Percentiles rank a stretch among this genome's conserved stretches.
Conservation (phyloP, 2,329 filamentous ascomycete species). For the Graphilbum fragrans region DNA sequence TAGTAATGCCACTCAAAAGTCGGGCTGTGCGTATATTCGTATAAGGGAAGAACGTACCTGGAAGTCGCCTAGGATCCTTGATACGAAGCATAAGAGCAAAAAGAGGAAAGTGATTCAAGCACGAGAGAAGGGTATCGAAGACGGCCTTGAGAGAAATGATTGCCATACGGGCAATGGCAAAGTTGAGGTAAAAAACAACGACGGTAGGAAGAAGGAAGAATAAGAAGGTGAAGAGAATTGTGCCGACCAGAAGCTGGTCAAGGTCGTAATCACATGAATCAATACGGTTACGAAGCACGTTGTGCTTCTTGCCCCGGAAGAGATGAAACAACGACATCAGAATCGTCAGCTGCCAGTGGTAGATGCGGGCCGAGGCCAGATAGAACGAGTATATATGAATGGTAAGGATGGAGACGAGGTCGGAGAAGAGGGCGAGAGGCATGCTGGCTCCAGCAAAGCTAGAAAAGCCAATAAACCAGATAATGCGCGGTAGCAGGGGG, state of each 20-base stretch:
- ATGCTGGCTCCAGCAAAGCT: slow-evolving; percentile 94
- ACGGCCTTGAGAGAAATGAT: slow-evolving; percentile 88
- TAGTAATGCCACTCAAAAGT: too few relatives aligned
- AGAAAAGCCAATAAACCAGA: slow-evolving; percentile 88
- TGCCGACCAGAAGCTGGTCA: slow-evolving; percentile 90
- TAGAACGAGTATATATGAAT: slow-evolving; percentile 98
- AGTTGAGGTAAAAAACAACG: slow-evolving; percentile 92
- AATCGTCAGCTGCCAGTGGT: slow-evolving; percentile 96
- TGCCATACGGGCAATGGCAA: slow-evolving; percentile 84
- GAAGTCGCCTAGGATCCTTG: slow-evolving; percentile 83
- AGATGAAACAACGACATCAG: slow-evolving; percentile 96
- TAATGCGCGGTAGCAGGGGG: slow-evolving; percentile 71
- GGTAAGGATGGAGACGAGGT: slow-evolving; percentile 81
- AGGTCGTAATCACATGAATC: slow-evolving; percentile 98
- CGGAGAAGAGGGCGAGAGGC: slow-evolving; percentile 91
- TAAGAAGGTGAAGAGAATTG: slow-evolving; percentile 88
- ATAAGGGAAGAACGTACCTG: slow-evolving; percentile 50
- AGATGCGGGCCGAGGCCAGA: slow-evolving; percentile 90
- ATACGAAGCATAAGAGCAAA: slow-evolving; percentile 93
- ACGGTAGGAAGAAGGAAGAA: slow-evolving; percentile 94
- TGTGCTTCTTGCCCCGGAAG: slow-evolving; percentile 96
- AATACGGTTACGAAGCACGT: slow-evolving; percentile 91
- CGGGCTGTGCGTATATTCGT: too few relatives aligned
- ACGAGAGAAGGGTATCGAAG: slow-evolving; percentile 85
- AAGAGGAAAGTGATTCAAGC: slow-evolving; percentile 91